Evolutionary conservation across 345 rosid genomes (phyloP).

Genomic region (Eutrema japonicum): DNA sequence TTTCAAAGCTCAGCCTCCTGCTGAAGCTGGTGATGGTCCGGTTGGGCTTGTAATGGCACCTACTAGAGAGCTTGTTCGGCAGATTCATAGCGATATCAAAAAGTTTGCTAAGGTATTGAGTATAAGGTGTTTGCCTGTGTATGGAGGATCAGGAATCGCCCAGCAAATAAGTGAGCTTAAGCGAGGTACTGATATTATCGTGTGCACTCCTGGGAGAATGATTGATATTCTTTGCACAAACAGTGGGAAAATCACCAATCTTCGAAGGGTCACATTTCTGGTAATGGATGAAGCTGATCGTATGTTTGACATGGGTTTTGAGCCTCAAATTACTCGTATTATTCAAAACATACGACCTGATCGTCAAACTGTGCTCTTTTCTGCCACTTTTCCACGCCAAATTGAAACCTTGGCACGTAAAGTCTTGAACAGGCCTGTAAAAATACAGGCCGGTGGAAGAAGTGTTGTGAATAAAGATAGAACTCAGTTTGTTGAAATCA

Average conservation of each 20-base stretch:
- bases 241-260: slow-evolving; percentile 80
- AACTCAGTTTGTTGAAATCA: slow-evolving; percentile 74
- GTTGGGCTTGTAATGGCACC: slow-evolving; percentile 94
- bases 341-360: slow-evolving; percentile 86
- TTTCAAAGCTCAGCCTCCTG: slow-evolving; percentile 88
- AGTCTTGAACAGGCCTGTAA: slow-evolving; percentile 75
- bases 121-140: slow-evolving; percentile 72
- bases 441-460: slow-evolving; percentile 88
- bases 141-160: slow-evolving; percentile 95
- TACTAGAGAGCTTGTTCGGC: slow-evolving; percentile 91
- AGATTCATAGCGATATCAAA: slow-evolving; percentile 81
- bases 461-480: slow-evolving; percentile 94
- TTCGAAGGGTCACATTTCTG: slow-evolving; percentile 71
- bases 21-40: slow-evolving; percentile 86
- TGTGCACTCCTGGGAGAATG: slow-evolving; percentile 93
- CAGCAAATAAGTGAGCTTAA: slow-evolving; percentile 89
- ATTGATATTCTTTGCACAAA: slow-evolving; percentile 88
- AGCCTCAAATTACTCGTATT: slow-evolving; percentile 82
- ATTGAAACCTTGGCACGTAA: slow-evolving; percentile 84
- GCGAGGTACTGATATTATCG: slow-evolving; percentile 87
- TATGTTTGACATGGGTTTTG: slow-evolving; percentile 95
- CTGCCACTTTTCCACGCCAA: slow-evolving; percentile 90
- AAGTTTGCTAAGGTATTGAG: slow-evolving; percentile 71
- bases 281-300: slow-evolving; percentile 95
- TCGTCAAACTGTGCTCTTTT: slow-evolving; percentile 83